These are phyloP conservation scores for Ustanciosporium gigantosporum DNA, from an alignment of 1,284 basidiomycete genomes.

Conservation along the genomic window DNA sequence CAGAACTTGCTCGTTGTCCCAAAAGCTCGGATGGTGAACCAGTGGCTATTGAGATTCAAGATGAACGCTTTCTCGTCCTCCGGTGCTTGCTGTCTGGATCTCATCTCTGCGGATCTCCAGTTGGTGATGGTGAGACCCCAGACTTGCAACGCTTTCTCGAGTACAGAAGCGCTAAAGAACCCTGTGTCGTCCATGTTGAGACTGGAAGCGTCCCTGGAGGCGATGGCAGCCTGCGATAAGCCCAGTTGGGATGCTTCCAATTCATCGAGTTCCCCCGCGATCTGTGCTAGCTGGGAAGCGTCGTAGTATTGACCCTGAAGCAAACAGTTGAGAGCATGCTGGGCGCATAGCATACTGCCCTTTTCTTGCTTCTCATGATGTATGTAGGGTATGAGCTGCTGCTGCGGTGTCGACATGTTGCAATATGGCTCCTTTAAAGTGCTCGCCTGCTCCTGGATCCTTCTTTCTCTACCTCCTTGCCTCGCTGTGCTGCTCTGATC, in stretches of 20 bases:
- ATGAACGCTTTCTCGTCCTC: conserved; percentile 56
- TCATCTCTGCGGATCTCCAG: conserved; percentile 40
- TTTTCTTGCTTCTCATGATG: conserved; percentile 53
- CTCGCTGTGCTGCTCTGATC: no score
- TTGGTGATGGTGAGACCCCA: conserved; percentile 34
- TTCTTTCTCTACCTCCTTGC: no score
- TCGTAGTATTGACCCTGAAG: conserved; percentile 58
- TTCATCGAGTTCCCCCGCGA: conserved; percentile 40
- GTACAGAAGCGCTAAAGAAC: conserved; percentile 53
- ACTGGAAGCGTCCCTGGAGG: conserved; percentile 16
- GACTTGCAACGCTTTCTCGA: conserved; percentile 50
- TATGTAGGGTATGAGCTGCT: conserved; percentile 45
- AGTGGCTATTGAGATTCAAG: conserved; percentile 56
- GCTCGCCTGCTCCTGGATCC: no score
- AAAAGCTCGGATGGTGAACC: conserved; percentile 56
- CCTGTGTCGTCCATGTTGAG: conserved; percentile 59
- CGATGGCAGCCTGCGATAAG: conserved; percentile 24
- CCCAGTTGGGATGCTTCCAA: conserved; percentile 44
- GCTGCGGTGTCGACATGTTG: conserved; percentile 24
- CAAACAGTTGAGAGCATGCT: conserved; percentile 56
- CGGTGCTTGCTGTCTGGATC: conserved; percentile 26
- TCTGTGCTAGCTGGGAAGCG: conserved; percentile 51
- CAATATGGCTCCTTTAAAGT: no score
- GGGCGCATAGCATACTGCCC: conserved; percentile 59
- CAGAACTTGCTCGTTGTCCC: conserved; percentile 38